Evolutionary conservation across 306 rosid species (phyloP).

Genomic region (Trifolium subterraneum): DNA sequence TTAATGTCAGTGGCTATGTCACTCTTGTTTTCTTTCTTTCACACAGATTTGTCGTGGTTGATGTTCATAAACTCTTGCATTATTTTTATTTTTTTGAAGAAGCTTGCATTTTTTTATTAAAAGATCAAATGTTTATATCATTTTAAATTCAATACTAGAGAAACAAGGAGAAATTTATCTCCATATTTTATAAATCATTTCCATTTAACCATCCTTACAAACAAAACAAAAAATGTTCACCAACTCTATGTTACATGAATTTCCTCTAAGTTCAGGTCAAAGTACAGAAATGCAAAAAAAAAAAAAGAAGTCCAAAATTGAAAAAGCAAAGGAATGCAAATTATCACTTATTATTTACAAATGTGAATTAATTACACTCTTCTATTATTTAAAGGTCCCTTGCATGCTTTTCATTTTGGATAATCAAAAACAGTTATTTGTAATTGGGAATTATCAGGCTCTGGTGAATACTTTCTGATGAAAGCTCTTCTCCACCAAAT

Average conservation of each 20-base stretch:
- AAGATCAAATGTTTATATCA: neutral
- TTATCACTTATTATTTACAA: conserved; percentile 42
- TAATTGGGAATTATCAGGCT: conserved; percentile 65
- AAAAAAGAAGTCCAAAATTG: conserved; percentile 16
- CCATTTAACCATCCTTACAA: conserved; percentile 9
- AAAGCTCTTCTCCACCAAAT: conserved; percentile 98
- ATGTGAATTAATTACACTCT: conserved; percentile 28
- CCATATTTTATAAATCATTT: neutral
- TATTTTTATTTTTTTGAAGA: too few species aligned
- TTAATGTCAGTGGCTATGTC: too few species aligned
- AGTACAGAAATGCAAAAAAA: conserved; percentile 18
- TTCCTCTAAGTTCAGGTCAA: conserved; percentile 4
- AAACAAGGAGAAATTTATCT: neutral
- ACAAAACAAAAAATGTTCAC: conserved; percentile 3
- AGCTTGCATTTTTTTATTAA: too few species aligned
- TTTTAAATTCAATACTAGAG: conserved; percentile 3
- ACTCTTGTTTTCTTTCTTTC: too few species aligned
- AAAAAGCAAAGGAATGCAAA: conserved; percentile 25
- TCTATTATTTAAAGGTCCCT: conserved; percentile 7
- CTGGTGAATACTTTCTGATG: conserved; percentile 62
- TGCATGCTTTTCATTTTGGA: conserved; percentile 53
- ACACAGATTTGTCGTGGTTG: too few species aligned
- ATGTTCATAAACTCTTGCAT: too few species aligned
- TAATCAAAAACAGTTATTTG: conserved; percentile 70
- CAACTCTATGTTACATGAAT: neutral